Base-by-base conservation (phyloP, 2,329 filamentous ascomycete genomes). In the Diaporthe vexans region DNA sequence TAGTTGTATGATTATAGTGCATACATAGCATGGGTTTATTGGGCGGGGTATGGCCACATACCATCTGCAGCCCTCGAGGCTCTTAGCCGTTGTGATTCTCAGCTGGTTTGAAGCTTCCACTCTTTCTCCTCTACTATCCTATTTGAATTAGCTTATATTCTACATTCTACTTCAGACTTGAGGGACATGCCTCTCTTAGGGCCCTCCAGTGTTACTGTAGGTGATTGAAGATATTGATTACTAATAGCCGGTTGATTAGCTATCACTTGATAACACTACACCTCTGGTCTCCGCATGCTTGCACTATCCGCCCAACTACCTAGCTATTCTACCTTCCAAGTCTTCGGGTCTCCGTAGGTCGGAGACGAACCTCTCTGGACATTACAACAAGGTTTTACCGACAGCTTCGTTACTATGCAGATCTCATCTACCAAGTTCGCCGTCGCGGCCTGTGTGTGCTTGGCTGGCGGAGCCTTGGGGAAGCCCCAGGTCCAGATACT, bases 401-500 rank as follows among this genome's bases (percentile, higher is more conserved):
- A 26, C 21, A 37, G 19, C 8, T 67, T 21, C 29, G 37, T 2
- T n/a, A 67, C 24, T 6, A 71, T 71, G 69, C 56, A 46, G 56
- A n/a, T 10, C 19, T 29, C 35, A 3, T 15, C 26, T 24, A 21
- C 19, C 8, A 54, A 37, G 24, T 37, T 71, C 13, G 19, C 46
- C 21, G 24, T 26, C 21, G 33, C 69, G 52, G 74, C 35, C 24
- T 74, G 65, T 40, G 26, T 72, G 19, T 35, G 57, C 51, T 56
- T 29, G 21, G 61, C 24, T 21, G 58, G 33, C 7, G 40, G 29
- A 43, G 69, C 72, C 37, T 73, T 54, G 15, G 69, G 78, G 65
- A 76, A 65, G 35, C 81, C 81, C 4, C 77, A 80, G 56, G 85
- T 85, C 74, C 82, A 85, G 54, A 78, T 76, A 2, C 78, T 88